Evolutionary conservation across 2,329 filamentous ascomycete genomes (phyloP), one percentile per base, ranked within the genome.

Genomic region (Sarocladium brachiariae): DNA sequence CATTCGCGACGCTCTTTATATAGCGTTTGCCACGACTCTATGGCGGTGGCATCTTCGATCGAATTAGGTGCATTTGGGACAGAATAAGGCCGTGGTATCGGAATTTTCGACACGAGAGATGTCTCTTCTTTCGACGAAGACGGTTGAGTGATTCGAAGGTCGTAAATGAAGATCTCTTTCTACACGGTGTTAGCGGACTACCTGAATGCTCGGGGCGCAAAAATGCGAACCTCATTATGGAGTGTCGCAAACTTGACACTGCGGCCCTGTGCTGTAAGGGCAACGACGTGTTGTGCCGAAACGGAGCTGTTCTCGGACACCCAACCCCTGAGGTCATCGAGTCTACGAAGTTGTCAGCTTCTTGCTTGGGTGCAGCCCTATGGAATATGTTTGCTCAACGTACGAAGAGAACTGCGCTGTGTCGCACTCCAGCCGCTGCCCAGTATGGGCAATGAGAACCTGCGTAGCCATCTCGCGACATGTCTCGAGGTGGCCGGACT

Each of bases 141-240:
- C 48, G 80, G 67, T 56, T 84, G 77, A 56, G 86, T 82, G 59
- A 86, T 81, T 58, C 84, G 83, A 55, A 90, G 86, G 67, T 96
- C 90, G 69, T 95, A 99, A 49, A 97, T 81, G 65, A 87, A 97
- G 52, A 99, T 83, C 65, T 97, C 90, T 57, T 82, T 87, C 86
- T 95, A 34, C 9, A 34, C 11, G 25, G 47, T 19, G 52, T 56
- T 23, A 52, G 51, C 49, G 14, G 10, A 14, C 18, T 37, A 9
- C 2, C 11, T 11, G 16, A 21, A n/a, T n/a, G 10, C 8, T 14
- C 19, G 35, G 7, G 7, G 6, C 16, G 13, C 16, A 13, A 9
- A 19, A 7, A 4, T 21, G 18, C 35, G 7, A 8, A 89, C 88
- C 79, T 96, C 92, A 31, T 81, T 83, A 56, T 89, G 80, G 45